Evolutionary conservation across 2,329 filamentous ascomycete species (phyloP), one percentile per base, ranked within the genome.

Genomic region (Alternaria gaisen): DNA sequence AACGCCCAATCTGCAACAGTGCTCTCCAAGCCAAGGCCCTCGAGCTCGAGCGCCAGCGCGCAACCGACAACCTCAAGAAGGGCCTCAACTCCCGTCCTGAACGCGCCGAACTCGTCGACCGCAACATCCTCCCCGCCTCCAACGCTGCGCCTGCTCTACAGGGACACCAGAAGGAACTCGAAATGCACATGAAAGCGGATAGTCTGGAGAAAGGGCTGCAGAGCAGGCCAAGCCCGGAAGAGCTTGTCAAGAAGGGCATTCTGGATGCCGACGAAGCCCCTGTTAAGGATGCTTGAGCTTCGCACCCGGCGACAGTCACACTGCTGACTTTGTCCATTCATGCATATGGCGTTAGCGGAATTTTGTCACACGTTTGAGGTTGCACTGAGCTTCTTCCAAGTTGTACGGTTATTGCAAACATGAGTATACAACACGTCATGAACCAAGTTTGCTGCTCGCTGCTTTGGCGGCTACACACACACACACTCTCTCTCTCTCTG

Each of bases 101-200:
- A 22, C 88, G 91, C 58, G 87, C 92, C 36, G 88, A 92, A 72
- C 84, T 97, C 22, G 83, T 97, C 64, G 91, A 95, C 76, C 91
- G 89, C 70, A 97, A 97, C 80, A 97, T 97, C 77, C 88, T 97
- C 26, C 91, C 92, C 26, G 88, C 89, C 57, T 91, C 91, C 32
- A 90, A 80, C 53, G 92, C 91, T 18, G 93, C 93, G 0, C 93
- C 94, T 0, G 86, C 90, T 3, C 83, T 97, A 55, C 89, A 90
- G 75, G 92, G 90, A 57, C 88, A 93, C 64, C 93, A 95, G 79
- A 90, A 87, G 74, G 92, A 97, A 82, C 88, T 97, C 42, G 88
- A 93, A 79, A 93, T 90, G 77, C 90, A 93, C 79, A 97, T 97
- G 93, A 87, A 91, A 14, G 91, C 89, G 61, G 92, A 97, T 78